phyloP scores from a whole-genome alignment of 306 rosid species.

The Cajanus cajan region DNA sequence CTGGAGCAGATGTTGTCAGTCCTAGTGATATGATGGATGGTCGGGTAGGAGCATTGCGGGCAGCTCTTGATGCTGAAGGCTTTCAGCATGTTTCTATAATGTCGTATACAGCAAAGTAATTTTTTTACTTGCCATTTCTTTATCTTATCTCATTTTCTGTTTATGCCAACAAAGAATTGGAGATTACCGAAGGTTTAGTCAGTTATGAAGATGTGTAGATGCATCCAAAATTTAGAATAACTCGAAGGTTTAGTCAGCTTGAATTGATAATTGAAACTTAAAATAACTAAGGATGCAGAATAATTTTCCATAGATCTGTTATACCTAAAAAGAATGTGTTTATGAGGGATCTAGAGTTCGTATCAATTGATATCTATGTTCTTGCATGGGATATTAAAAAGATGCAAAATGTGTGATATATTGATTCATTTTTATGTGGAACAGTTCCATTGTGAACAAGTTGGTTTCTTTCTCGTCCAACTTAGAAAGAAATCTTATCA shows the following conservation, averaged over 20 bases:
- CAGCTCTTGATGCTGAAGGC: slow-evolving; percentile 96
- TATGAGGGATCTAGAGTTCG: neutral
- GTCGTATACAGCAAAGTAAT: slow-evolving; percentile 96
- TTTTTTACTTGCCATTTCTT: slow-evolving; percentile 12
- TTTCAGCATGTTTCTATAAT: slow-evolving; percentile 87
- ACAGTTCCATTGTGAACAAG: slow-evolving; percentile 2
- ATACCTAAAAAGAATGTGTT: neutral
- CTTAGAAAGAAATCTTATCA: slow-evolving; percentile 16
- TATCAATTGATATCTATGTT: slow-evolving; percentile 11
- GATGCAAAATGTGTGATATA: slow-evolving; percentile 11
- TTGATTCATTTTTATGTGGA: neutral
- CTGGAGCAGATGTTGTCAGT: slow-evolving; percentile 98
- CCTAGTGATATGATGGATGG: slow-evolving; percentile 99
- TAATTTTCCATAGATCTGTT: neutral
- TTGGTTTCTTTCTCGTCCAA: slow-evolving; percentile 26
- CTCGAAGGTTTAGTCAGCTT: neutral
- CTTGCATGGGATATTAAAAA: neutral
- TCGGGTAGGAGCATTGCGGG: slow-evolving; percentile 86
- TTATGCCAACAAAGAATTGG: slow-evolving; percentile 7
- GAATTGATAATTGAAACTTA: neutral
- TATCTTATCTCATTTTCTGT: slow-evolving; percentile 14
- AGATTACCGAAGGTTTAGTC: slow-evolving; percentile 9
- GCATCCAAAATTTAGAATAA: slow-evolving; percentile 16
- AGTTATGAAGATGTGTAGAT: neutral
- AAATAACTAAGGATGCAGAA: neutral